phyloP scores from a whole-genome alignment of 1,139 yeast species.

The Ogataea hybrid region DNA sequence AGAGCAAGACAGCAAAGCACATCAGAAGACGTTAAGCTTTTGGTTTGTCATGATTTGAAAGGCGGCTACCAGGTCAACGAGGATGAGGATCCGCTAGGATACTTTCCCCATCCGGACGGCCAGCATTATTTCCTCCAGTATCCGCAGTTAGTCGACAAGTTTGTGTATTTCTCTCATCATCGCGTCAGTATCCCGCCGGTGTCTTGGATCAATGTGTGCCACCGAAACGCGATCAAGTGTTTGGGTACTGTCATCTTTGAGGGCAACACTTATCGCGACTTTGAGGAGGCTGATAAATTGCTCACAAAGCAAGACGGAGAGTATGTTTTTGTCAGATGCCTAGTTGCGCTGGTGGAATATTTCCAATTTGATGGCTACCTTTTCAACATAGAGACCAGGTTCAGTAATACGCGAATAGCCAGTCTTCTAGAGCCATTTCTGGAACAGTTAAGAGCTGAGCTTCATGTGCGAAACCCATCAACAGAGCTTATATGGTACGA shows the following conservation, averaged over 20 bases:
- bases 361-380: slow-evolving; percentile 40
- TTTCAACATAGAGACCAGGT: slow-evolving; percentile 36
- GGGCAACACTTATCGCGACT: slow-evolving; percentile 27
- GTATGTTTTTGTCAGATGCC: slow-evolving; percentile 30
- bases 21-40: slow-evolving; percentile 11
- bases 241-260: slow-evolving; percentile 39
- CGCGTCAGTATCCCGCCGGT: slow-evolving; percentile 38
- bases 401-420: slow-evolving; percentile 24
- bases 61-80: slow-evolving; percentile 35
- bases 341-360: slow-evolving; percentile 28
- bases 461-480: slow-evolving; percentile 24
- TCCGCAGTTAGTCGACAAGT: slow-evolving; percentile 36
- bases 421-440: slow-evolving; percentile 28
- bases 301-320: slow-evolving; percentile 24
- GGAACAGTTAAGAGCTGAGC: slow-evolving; percentile 29
- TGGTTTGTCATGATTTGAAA: slow-evolving; percentile 39
- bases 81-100: slow-evolving; percentile 35
- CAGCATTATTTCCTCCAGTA: slow-evolving; percentile 36
- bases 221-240: slow-evolving; percentile 35
- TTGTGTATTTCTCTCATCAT: slow-evolving; percentile 40
- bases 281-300: slow-evolving; percentile 28
- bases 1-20: slow-evolving; percentile 4
- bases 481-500: slow-evolving; percentile 40
- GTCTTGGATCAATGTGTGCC: slow-evolving; percentile 37
- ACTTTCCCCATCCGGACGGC: slow-evolving; percentile 36